Conservation (phyloP, 352 stramenopile genomes). For the Phytophthora boehmeriae region DNA sequence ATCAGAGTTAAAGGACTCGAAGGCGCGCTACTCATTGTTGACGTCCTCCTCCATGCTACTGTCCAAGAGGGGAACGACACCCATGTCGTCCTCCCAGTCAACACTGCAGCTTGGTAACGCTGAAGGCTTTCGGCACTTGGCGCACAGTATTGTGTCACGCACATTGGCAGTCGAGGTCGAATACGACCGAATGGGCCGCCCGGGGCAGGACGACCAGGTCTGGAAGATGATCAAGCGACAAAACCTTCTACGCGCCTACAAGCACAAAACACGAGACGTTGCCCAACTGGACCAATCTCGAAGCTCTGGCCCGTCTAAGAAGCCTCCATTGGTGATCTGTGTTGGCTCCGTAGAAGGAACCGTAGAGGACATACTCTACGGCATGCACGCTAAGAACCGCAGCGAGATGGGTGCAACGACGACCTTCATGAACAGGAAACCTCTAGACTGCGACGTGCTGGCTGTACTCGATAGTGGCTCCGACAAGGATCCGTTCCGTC, state of each 20-base stretch:
- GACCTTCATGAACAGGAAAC: slow-evolving; percentile 45
- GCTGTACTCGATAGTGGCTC: slow-evolving; percentile 48
- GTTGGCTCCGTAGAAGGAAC: slow-evolving; percentile 56
- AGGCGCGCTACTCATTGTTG: slow-evolving; percentile 13
- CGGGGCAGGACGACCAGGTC: slow-evolving; percentile 30
- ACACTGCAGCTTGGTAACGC: slow-evolving; percentile 35
- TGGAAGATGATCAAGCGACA: slow-evolving; percentile 50
- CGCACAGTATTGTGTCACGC: slow-evolving; percentile 51
- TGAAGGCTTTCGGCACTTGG: slow-evolving; percentile 43
- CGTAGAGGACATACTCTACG: slow-evolving; percentile 63
- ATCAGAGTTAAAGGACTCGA: background rate
- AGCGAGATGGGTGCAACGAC: slow-evolving; percentile 62
- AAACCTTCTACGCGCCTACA: slow-evolving; percentile 52
- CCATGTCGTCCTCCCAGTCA: slow-evolving; percentile 27
- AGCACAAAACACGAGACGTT: slow-evolving; percentile 28
- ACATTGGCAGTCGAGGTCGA: slow-evolving; percentile 56
- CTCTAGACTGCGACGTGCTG: slow-evolving; percentile 55
- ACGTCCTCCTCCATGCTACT: slow-evolving; percentile 11
- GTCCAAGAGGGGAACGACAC: slow-evolving; percentile 8
- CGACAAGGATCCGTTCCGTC: slow-evolving; percentile 56
- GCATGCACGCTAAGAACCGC: slow-evolving; percentile 58
- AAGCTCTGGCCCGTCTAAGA: slow-evolving; percentile 14
- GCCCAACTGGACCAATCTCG: slow-evolving; percentile 17
- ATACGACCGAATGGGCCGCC: slow-evolving; percentile 37
- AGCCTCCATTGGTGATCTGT: slow-evolving; percentile 54